Conservation (phyloP, 768 basidiomycete species). For the Leccinum variicolor region DNA sequence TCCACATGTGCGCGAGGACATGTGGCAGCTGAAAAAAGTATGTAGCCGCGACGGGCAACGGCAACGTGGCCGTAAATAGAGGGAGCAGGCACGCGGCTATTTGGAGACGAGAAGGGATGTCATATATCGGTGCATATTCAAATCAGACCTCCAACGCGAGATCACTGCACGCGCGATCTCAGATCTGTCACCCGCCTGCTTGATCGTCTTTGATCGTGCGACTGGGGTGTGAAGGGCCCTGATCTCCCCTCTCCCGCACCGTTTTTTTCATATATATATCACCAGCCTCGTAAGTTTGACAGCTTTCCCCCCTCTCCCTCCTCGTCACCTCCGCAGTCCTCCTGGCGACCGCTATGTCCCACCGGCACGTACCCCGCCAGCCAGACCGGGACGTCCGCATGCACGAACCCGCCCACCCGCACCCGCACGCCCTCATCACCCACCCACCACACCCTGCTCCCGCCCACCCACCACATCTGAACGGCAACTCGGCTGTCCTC, state of each 20-base stretch:
- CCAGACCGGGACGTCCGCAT: constrained; percentile 60
- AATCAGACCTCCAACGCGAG: constrained; percentile 41
- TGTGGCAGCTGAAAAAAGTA: constrained; percentile 34
- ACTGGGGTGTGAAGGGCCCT: constrained; percentile 43
- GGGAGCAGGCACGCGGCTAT: constrained; percentile 55
- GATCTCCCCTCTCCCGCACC: constrained; percentile 41
- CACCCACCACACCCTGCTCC: constrained; percentile 36
- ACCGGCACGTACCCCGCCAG: constrained; percentile 58
- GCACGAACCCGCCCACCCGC: constrained; percentile 50
- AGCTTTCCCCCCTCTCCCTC: constrained; percentile 49
- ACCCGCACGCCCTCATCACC: constrained; percentile 41
- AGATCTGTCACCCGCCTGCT: constrained; percentile 30
- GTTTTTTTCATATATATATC: constrained; percentile 55
- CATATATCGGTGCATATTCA: constrained; percentile 33
- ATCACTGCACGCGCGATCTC: constrained; percentile 37
- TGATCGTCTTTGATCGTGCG: constrained; percentile 68
- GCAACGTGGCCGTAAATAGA: constrained; percentile 42
- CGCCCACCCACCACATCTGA: constrained; percentile 45
- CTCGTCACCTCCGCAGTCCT: constrained; percentile 34
- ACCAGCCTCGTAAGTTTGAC: constrained; percentile 39
- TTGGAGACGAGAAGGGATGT: constrained; percentile 38
- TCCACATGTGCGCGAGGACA: constrained; percentile 31
- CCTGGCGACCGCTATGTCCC: constrained; percentile 47
- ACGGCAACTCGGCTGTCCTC: constrained; percentile 43
- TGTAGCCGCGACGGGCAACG: constrained; percentile 41